Evolutionary conservation across 2,329 filamentous ascomycete genomes (phyloP), one percentile per base, ranked within the genome.

Genomic region (Simplicillium aogashimaense): DNA sequence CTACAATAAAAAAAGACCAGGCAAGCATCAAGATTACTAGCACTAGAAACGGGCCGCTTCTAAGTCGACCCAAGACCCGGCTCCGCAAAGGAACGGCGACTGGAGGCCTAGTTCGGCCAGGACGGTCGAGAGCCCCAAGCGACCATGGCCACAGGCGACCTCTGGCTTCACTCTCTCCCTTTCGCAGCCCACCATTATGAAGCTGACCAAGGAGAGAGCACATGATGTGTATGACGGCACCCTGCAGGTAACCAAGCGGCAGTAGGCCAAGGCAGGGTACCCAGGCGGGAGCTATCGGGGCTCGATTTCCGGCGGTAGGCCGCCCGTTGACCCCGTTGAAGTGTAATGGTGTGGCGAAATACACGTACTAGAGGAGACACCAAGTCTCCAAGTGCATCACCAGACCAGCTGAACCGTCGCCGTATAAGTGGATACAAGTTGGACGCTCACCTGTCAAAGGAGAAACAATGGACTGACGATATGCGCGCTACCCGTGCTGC

Each of bases 221-320:
- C 37, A 18, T 17, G 25, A 31, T 17, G 29, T 17, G 39, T 43
- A 44, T 48, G 45, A 47, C 45, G 39, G 45, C 43, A 43, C 38
- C 43, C 35, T 45, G 47, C 40, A 45, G 46, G 35, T 25, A 38
- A 40, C 42, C 36, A 43, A 36, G 40, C 36, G 37, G 39, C 25
- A 41, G 34, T 30, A 32, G 15, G 13, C 15, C 15, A 32, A 32
- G 30, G 13, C 30, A 32, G 30, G 30, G 30, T 32, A 15, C 15
- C 30, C 30, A 13, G 15, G 13, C 30, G 30, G 30, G 30, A 32
- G 30, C 30, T 15, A 32, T 32, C 30, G 15, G 30, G 20, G 20
- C 20, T 25, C 20, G 20, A 25, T 25, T 25, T 25, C 20, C 20
- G 20, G 20, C 20, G 20, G 20, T 25, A 25, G 20, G 20, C 20